Evolutionary conservation across 2,329 filamentous ascomycete species (phyloP).

Genomic region (Parastagonospora nodorum): DNA sequence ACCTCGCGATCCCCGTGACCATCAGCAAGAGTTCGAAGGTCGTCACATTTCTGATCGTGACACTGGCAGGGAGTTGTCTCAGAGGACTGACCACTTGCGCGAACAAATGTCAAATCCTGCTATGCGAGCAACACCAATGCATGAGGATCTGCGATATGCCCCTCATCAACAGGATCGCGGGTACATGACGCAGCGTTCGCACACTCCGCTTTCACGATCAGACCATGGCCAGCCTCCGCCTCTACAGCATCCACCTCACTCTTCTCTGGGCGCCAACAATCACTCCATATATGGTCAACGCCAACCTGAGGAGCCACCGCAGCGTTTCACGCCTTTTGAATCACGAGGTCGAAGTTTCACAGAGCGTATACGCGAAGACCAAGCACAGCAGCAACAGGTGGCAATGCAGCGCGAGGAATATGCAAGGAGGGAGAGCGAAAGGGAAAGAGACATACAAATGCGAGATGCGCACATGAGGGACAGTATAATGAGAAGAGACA

Average conservation of each 20-base stretch:
- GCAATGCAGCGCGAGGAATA: conserved; percentile 30
- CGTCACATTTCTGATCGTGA: conserved; percentile 39
- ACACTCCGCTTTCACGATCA: conserved; percentile 38
- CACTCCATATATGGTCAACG: conserved; percentile 35
- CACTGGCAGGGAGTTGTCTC: conserved; percentile 37
- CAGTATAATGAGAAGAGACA: conserved; percentile 21
- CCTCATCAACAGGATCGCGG: conserved; percentile 33
- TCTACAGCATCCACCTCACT: conserved; percentile 41
- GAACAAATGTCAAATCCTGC: conserved; percentile 35
- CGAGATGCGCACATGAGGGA: conserved; percentile 27
- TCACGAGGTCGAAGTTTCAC: conserved; percentile 29
- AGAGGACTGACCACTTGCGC: conserved; percentile 35
- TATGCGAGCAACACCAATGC: conserved; percentile 25
- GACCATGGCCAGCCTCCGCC: conserved; percentile 36
- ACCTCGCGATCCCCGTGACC: conserved; percentile 34
- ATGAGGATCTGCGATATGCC: conserved; percentile 37
- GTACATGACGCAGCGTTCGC: conserved; percentile 37
- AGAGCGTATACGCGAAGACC: conserved; percentile 39
- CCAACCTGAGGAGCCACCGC: conserved; percentile 30
- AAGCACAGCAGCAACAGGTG: conserved; percentile 29
- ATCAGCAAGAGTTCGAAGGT: conserved; percentile 34
- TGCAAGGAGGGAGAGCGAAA: conserved; percentile 20
- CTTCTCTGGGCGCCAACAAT: conserved; percentile 32
- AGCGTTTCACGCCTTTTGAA: conserved; percentile 30
- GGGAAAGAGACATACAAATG: conserved; percentile 27